Percentiles rank a stretch among this genome's conserved stretches.
phyloP scores from a whole-genome alignment of 768 basidiomycete genomes.

The Phylloporus rhodoxanthus region DNA sequence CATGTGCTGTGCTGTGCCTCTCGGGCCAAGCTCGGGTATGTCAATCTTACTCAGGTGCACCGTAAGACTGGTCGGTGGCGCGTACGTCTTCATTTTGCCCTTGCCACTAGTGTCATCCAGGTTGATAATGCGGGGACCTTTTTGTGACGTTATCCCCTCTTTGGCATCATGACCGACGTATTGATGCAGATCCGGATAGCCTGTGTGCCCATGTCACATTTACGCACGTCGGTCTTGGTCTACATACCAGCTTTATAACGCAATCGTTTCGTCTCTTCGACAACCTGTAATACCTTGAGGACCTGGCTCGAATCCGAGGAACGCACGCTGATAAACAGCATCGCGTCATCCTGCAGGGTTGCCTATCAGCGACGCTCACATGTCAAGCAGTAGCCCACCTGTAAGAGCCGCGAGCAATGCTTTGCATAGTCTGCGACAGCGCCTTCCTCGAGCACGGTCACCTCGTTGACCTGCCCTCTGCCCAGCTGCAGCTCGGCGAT shows the following conservation, averaged over 20 bases:
- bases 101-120: slow-evolving; percentile 45
- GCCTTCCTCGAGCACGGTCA: slow-evolving; percentile 64
- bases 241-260: slow-evolving; percentile 64
- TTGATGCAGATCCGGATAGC: slow-evolving; percentile 62
- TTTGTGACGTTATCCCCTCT: slow-evolving; percentile 28
- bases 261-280: slow-evolving; percentile 74
- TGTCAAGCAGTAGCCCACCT: slow-evolving; percentile 35
- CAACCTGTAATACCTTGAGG: slow-evolving; percentile 73
- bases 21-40: slow-evolving; percentile 66
- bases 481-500: slow-evolving; percentile 67
- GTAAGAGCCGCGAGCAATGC: slow-evolving; percentile 58
- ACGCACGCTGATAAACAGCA: slow-evolving; percentile 72
- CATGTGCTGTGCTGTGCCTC: slow-evolving; percentile 1
- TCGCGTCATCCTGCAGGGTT: slow-evolving; percentile 58
- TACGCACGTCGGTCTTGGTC: not conserved
- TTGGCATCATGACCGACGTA: slow-evolving; percentile 69
- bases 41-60: slow-evolving; percentile 82
- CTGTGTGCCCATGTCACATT: slow-evolving; percentile 34
- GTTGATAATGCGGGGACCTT: slow-evolving; percentile 63
- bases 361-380: not conserved
- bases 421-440: slow-evolving; percentile 58
- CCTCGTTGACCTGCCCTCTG: slow-evolving; percentile 69
- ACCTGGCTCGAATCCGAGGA: slow-evolving; percentile 60
- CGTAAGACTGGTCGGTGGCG: slow-evolving; percentile 60
- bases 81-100: slow-evolving; percentile 44